These are phyloP conservation scores for Magnaporthales sp. DNA, from an alignment of 2,329 filamentous ascomycete genomes.

Conservation along the genomic window DNA sequence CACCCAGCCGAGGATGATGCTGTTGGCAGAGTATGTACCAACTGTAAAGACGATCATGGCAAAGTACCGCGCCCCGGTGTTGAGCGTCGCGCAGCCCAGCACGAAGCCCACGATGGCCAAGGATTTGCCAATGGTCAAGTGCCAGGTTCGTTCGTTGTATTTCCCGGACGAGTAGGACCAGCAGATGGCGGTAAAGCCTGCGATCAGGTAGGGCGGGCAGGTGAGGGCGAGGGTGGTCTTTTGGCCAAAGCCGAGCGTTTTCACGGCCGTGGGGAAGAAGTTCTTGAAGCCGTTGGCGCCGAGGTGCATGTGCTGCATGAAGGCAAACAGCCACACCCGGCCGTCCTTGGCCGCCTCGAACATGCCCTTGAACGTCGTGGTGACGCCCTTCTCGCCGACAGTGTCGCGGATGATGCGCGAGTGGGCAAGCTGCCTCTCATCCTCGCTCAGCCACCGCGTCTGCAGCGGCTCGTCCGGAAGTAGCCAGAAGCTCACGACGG, in stretches of 20 bases:
- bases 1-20: slow-evolving; percentile 65
- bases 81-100: background rate
- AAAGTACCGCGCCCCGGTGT: slow-evolving; percentile 25
- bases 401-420: slow-evolving; percentile 1
- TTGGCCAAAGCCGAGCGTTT: background rate
- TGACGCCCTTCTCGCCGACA: background rate
- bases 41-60: slow-evolving; percentile 36
- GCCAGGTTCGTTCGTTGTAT: slow-evolving; percentile 49
- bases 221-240: slow-evolving; percentile 33
- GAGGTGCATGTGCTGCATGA: slow-evolving; percentile 16
- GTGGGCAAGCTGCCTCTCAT: slow-evolving; percentile 33
- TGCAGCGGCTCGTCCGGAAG: slow-evolving; percentile 50
- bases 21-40: slow-evolving; percentile 54
- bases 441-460: slow-evolving; percentile 33
- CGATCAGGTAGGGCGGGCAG: slow-evolving; percentile 61
- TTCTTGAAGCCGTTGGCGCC: slow-evolving; percentile 54
- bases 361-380: background rate
- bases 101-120: slow-evolving; percentile 41
- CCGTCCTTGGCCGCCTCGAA: background rate
- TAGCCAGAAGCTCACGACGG: slow-evolving; percentile 28
- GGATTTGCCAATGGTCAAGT: slow-evolving; percentile 48
- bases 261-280: slow-evolving; percentile 59
- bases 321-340: background rate
- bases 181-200: slow-evolving; percentile 53
- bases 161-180: slow-evolving; percentile 58